Percentiles rank a stretch among this genome's conserved stretches.
These are phyloP conservation scores for Ustilago tritici DNA, from an alignment of 1,284 basidiomycete genomes.

Conservation along the genomic window DNA sequence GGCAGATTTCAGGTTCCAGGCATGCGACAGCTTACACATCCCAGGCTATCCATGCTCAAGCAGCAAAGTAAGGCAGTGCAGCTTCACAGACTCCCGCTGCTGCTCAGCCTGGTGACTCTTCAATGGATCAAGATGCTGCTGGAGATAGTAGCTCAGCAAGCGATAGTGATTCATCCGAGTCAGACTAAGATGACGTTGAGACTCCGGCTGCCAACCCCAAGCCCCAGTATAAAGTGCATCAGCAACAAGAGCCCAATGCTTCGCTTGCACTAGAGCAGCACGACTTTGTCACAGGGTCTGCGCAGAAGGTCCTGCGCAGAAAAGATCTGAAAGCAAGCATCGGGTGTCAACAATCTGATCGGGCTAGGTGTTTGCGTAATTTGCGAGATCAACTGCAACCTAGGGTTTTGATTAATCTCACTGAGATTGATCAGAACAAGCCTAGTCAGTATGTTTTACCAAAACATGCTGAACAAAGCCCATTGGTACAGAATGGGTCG, in stretches of 20 bases:
- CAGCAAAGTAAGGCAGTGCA: slow-evolving; percentile 20
- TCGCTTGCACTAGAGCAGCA: slow-evolving; percentile 9
- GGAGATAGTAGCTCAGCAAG: slow-evolving; percentile 33
- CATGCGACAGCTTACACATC: background rate
- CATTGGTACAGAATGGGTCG: too few relatives aligned
- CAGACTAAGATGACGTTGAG: slow-evolving; percentile 51
- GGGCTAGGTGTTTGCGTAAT: too few relatives aligned
- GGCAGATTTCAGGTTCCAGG: too few relatives aligned
- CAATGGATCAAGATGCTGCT: slow-evolving; percentile 6
- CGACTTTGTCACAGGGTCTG: too few relatives aligned
- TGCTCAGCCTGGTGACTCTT: slow-evolving; percentile 6
- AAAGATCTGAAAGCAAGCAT: too few relatives aligned
- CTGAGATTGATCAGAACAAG: too few relatives aligned
- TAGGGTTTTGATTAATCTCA: too few relatives aligned
- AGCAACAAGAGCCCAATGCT: slow-evolving; percentile 1
- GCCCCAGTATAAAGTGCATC: background rate
- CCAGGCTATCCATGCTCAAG: slow-evolving; percentile 33
- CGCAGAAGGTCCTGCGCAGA: too few relatives aligned
- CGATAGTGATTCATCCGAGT: slow-evolving; percentile 35
- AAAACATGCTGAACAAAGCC: too few relatives aligned
- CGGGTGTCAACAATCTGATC: too few relatives aligned
- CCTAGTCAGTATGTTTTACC: too few relatives aligned
- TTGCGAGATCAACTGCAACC: too few relatives aligned
- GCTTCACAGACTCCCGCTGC: background rate
- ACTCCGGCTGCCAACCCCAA: slow-evolving; percentile 50